A percentile compares a stretch with the other conserved stretches of the same genome.
These are phyloP conservation scores for Malus fusca DNA, from an alignment of 306 rosid species.

Conservation along the genomic window DNA sequence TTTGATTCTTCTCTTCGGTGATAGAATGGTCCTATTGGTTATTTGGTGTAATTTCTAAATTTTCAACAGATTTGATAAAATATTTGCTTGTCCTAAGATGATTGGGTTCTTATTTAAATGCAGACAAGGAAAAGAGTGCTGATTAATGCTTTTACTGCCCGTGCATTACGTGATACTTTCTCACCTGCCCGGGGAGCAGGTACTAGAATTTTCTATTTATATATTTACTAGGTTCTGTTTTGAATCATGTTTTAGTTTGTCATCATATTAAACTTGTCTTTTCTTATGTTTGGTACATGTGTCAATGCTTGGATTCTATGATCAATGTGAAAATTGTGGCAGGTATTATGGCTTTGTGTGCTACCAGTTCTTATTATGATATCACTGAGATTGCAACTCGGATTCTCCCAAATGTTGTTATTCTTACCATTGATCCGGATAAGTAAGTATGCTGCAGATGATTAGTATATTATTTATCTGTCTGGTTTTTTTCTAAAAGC, in stretches of 20 bases:
- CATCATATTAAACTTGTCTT: neutral
- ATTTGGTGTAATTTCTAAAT: neutral
- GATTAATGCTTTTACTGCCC: conserved; percentile 97
- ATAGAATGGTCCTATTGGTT: conserved; percentile 12
- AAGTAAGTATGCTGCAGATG: conserved; percentile 35
- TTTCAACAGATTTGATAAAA: neutral
- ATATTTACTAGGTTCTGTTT: neutral
- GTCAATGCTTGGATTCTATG: neutral
- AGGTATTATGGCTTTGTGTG: conserved; percentile 98
- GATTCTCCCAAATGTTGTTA: conserved; percentile 88
- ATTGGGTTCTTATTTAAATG: conserved; percentile 24
- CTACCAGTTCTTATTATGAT: conserved; percentile 94
- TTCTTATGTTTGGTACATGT: conserved; percentile 9
- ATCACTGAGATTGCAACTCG: conserved; percentile 83
- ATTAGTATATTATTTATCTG: neutral
- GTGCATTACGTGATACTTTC: conserved; percentile 95
- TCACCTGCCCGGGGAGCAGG: conserved; percentile 99
- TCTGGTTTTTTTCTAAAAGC: neutral
- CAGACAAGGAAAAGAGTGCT: conserved; percentile 98
- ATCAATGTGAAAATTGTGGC: conserved; percentile 23
- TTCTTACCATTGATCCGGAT: conserved; percentile 92
- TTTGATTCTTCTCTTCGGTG: conserved; percentile 6
- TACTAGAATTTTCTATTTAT: conserved; percentile 25
- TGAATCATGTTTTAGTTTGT: neutral
- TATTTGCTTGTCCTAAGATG: conserved; percentile 17